Conservation (phyloP, 192 early-diverging fungal species). For the Umbelopsis vinacea region DNA sequence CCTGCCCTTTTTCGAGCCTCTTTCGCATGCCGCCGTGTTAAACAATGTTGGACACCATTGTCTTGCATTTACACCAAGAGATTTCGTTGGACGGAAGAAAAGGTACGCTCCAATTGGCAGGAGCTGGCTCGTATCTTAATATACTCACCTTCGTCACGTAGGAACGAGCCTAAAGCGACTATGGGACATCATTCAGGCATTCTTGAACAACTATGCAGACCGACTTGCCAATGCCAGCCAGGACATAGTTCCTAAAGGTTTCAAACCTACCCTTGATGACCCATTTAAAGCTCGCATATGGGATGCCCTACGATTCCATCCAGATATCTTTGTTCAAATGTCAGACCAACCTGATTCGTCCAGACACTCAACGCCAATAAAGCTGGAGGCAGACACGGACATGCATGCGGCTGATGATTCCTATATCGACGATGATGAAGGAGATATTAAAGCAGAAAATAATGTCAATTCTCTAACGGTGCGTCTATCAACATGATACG, state of each 20-base stretch:
- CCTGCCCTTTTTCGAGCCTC: background rate
- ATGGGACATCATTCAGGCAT: background rate
- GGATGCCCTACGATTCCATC: background rate
- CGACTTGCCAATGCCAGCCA: background rate
- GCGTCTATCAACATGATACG: background rate
- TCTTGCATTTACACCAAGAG: constrained; percentile 10
- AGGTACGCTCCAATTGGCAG: background rate
- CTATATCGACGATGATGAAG: background rate
- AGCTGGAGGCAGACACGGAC: background rate
- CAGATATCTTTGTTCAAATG: background rate
- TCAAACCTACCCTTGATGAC: background rate
- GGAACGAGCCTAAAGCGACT: constrained; percentile 1
- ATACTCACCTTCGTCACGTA: background rate
- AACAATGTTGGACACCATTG: constrained; percentile 13
- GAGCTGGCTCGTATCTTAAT: background rate
- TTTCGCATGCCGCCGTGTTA: background rate
- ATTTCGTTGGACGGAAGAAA: constrained; percentile 1
- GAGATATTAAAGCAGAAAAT: background rate
- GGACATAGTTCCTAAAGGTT: background rate
- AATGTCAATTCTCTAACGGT: background rate
- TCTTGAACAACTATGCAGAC: background rate
- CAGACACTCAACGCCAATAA: background rate
- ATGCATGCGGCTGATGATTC: background rate
- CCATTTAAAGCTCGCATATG: background rate
- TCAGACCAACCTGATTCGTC: background rate